A percentile compares a stretch with the other conserved stretches of the same genome.
phyloP scores from a whole-genome alignment of 2,329 filamentous ascomycete species.

The Diplocarpon mali region DNA sequence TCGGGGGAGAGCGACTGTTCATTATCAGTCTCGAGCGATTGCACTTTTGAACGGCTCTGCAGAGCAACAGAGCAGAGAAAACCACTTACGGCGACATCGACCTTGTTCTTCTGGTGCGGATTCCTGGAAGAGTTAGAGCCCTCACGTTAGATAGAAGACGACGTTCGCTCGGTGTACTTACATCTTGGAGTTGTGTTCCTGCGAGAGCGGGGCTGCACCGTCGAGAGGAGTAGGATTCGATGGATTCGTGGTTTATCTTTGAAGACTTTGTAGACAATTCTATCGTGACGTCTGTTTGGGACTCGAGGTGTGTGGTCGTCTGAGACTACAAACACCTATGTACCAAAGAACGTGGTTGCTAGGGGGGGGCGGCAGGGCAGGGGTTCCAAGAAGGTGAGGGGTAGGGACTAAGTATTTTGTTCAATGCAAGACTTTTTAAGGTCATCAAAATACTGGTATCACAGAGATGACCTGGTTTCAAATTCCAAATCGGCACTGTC shows the following conservation, averaged over 20 bases:
- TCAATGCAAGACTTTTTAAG: too few species aligned
- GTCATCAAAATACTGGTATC: too few species aligned
- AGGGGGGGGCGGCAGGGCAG: too few species aligned
- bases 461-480: too few species aligned
- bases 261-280: not conserved
- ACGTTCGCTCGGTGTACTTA: slow-evolving; percentile 92
- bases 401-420: too few species aligned
- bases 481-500: too few species aligned
- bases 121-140: slow-evolving; percentile 42
- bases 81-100: slow-evolving; percentile 78
- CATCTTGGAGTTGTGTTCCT: slow-evolving; percentile 42
- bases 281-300: not conserved
- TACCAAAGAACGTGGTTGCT: not conserved
- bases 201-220: not conserved
- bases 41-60: not conserved
- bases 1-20: slow-evolving; percentile 78
- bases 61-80: slow-evolving; percentile 5
- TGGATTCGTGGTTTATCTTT: not conserved
- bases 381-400: too few species aligned
- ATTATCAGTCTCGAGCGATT: slow-evolving; percentile 1
- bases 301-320: too few species aligned
- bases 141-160: not conserved
- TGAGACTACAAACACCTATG: not conserved
- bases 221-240: not conserved
- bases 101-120: slow-evolving; percentile 96